Base-by-base conservation (phyloP, 2,329 filamentous ascomycete species). In the Colletotrichum sp. region DNA sequence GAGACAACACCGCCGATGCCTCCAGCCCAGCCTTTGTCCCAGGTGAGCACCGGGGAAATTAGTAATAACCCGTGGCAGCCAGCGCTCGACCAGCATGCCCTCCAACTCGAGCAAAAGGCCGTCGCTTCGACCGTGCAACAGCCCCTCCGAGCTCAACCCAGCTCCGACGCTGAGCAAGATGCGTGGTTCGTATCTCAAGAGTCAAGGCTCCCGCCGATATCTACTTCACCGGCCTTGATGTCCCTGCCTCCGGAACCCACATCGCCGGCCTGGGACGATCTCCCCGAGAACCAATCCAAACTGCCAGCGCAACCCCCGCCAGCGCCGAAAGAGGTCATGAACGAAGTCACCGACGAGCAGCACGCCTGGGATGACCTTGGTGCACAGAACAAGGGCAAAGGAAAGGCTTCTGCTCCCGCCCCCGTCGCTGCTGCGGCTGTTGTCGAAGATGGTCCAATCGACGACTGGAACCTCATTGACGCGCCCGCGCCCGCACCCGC, bases 291-390 rank as follows among this genome's bases (percentile, higher is more conserved):
- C 31, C 78, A 79, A 29, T 69, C 55, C 12, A 72, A 78, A 27
- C 72, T 79, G 16, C 62, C 78, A 5, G 69, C 74, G 11, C 66
- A 79, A 13, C 61, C 78, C 24, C 77, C 79, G 8, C 72, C 70
- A 3, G 77, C 77, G 16, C 74, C 80, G 3, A 68, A 77, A 27
- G 74, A 76, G 4, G 78, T 81, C 72, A 75, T 78, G 58, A 76
- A 81, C 27, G 83, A 86, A 57, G 78, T 84, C 4, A 76, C 83
- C 6, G 83, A 84, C 7, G 86, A 88, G 47, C 82, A 83, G 4
- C 82, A 89, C 73, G 86, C 85, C 0, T 90, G 89, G 89, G 87
- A 89, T 66, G 88, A 89, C 47, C 67, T 87, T 15, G 83, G 82
- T 8, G 77, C 79, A 1, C 67, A 78, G 7, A 82, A 82, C 29